Conservation (phyloP, 495 filamentous ascomycete genomes). For the Aspergillus campestris region DNA sequence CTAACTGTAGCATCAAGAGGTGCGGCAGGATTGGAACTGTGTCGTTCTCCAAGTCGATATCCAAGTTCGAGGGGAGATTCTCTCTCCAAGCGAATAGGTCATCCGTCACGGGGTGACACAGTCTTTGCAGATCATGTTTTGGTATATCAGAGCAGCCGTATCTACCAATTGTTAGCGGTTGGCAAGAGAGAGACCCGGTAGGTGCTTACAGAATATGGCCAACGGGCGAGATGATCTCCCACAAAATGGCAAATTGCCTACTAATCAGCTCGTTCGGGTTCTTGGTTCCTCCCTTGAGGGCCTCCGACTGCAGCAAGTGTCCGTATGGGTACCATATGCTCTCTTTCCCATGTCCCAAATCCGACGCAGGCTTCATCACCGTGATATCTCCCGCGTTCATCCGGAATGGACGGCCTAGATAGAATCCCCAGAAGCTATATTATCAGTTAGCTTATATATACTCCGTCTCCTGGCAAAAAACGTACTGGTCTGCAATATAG, state of each 20-base stretch:
- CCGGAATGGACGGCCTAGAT: slow-evolving; percentile 38
- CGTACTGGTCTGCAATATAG: slow-evolving; percentile 44
- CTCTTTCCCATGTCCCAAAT: slow-evolving; percentile 26
- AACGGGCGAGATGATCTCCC: slow-evolving; percentile 42
- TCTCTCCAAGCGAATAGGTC: slow-evolving; percentile 41
- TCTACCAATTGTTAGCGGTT: slow-evolving; percentile 15
- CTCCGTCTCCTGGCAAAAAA: neutral
- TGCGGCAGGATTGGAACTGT: slow-evolving; percentile 33
- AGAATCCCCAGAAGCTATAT: slow-evolving; percentile 41
- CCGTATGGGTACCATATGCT: slow-evolving; percentile 39
- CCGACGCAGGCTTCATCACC: slow-evolving; percentile 34
- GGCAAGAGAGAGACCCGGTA: neutral
- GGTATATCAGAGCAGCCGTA: slow-evolving; percentile 40
- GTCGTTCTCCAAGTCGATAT: slow-evolving; percentile 34
- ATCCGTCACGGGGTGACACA: slow-evolving; percentile 34
- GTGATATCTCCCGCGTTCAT: slow-evolving; percentile 40
- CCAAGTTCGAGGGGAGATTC: slow-evolving; percentile 33
- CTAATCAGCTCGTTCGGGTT: slow-evolving; percentile 35
- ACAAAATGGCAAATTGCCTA: slow-evolving; percentile 38
- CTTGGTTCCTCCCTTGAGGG: slow-evolving; percentile 16
- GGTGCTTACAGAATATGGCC: slow-evolving; percentile 39
- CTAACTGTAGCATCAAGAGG: slow-evolving; percentile 41
- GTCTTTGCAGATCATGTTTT: slow-evolving; percentile 36
- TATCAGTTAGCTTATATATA: no score
- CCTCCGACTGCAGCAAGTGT: slow-evolving; percentile 15